Evolutionary conservation across 768 basidiomycete genomes (phyloP).

Genomic region (Russula ochroleuca): DNA sequence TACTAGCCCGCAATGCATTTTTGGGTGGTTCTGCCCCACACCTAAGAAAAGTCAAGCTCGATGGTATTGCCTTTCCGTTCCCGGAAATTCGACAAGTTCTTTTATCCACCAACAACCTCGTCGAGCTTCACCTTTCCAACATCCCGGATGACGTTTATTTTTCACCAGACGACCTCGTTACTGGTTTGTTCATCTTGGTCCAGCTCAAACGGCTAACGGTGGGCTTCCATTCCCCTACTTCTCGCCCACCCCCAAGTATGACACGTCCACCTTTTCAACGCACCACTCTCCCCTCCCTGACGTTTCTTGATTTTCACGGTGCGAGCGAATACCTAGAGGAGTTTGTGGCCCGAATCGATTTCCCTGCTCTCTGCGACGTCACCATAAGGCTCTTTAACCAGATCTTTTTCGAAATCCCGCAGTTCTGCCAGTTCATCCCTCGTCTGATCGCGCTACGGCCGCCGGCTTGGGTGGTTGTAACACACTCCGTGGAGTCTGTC

Average conservation of each 20-base stretch:
- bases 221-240: neutral
- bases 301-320: neutral
- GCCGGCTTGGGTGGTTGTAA: neutral
- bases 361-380: neutral
- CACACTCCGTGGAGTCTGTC: neutral
- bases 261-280: neutral
- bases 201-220: neutral
- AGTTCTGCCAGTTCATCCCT: neutral
- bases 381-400: neutral
- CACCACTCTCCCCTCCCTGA: neutral
- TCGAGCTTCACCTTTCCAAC: neutral
- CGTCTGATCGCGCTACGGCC: neutral
- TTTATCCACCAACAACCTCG: slow-evolving; percentile 6
- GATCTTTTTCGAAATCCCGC: slow-evolving; percentile 1
- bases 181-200: neutral
- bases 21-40: slow-evolving; percentile 10
- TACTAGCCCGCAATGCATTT: neutral
- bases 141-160: slow-evolving; percentile 3
- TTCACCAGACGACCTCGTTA: neutral
- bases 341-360: neutral
- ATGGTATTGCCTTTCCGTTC: slow-evolving; percentile 1
- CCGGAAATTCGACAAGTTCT: slow-evolving; percentile 1
- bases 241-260: neutral
- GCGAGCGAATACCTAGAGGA: slow-evolving; percentile 10
- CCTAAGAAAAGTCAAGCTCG: neutral